These are phyloP conservation scores for Diospyros kaki DNA, from an alignment of 148 eudicot genomes.

Conservation along the genomic window DNA sequence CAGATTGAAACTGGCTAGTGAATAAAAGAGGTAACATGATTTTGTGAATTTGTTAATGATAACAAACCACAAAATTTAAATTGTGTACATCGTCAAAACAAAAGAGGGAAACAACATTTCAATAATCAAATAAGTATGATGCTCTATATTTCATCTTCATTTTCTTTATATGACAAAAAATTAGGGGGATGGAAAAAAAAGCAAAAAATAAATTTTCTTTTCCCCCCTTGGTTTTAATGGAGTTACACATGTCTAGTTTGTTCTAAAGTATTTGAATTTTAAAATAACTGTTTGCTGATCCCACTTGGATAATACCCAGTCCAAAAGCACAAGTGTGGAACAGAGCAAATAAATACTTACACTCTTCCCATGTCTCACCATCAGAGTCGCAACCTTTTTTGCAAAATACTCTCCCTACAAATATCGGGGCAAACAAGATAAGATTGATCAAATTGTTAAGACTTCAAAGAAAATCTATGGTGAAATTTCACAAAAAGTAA, in stretches of 20 bases:
- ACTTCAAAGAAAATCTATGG: background rate
- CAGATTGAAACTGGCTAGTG: no score
- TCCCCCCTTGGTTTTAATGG: background rate
- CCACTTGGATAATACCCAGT: background rate
- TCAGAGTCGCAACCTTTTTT: constrained; percentile 91
- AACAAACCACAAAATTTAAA: background rate
- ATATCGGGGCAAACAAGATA: background rate
- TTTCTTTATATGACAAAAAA: no score
- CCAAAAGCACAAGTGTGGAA: background rate
- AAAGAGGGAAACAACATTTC: background rate
- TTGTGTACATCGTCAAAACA: background rate
- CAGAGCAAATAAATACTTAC: constrained; percentile 45
- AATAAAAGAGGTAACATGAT: background rate
- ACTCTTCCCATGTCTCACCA: constrained; percentile 94
- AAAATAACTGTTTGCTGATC: background rate
- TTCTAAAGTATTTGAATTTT: background rate
- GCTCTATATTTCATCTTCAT: background rate
- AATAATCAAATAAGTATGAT: background rate
- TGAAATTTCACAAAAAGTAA: background rate
- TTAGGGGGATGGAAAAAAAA: background rate
- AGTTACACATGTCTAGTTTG: background rate
- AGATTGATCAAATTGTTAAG: background rate
- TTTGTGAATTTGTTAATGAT: background rate
- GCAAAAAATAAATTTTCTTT: background rate
- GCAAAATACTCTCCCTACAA: constrained; percentile 95